Evolutionary conservation across 495 filamentous ascomycete genomes (phyloP).

Genomic region (Lasiosphaeriaceae sp.): DNA sequence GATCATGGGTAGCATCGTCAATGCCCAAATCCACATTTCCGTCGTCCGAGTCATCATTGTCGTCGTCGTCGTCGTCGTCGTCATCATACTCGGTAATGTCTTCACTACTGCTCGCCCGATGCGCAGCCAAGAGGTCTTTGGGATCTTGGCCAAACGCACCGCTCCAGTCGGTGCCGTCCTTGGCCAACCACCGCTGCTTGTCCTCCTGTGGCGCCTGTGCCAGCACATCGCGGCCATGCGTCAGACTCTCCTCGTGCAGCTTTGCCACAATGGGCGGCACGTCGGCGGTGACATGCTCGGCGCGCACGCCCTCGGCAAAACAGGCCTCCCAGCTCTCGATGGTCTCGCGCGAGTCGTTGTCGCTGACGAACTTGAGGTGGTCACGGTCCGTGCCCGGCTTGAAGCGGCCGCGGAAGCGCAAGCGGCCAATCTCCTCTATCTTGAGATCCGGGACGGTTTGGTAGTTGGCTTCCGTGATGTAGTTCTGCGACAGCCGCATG

Average conservation of each 20-base stretch:
- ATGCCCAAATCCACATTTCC: slow-evolving; percentile 42
- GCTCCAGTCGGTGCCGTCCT: slow-evolving; percentile 80
- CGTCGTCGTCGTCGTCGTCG: slow-evolving; percentile 36
- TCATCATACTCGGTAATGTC: slow-evolving; percentile 40
- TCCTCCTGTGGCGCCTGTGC: slow-evolving; percentile 65
- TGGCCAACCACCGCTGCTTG: slow-evolving; percentile 70
- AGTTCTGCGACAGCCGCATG: slow-evolving; percentile 80
- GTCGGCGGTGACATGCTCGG: slow-evolving; percentile 59
- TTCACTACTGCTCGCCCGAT: slow-evolving; percentile 9
- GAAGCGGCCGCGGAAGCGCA: slow-evolving; percentile 75
- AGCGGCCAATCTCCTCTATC: slow-evolving; percentile 67
- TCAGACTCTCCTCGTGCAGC: slow-evolving; percentile 75
- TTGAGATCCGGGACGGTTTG: slow-evolving; percentile 63
- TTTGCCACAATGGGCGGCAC: slow-evolving; percentile 61
- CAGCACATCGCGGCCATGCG: slow-evolving; percentile 74
- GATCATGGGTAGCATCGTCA: slow-evolving; percentile 33
- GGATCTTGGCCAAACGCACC: slow-evolving; percentile 77
- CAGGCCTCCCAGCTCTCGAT: slow-evolving; percentile 94
- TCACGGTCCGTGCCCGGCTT: slow-evolving; percentile 86
- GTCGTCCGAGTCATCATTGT: slow-evolving; percentile 24
- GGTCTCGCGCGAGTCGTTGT: slow-evolving; percentile 87
- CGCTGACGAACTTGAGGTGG: slow-evolving; percentile 76
- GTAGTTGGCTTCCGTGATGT: slow-evolving; percentile 71
- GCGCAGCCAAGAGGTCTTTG: slow-evolving; percentile 24
- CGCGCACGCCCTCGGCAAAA: slow-evolving; percentile 74